phyloP scores from a whole-genome alignment of 129 eudicot genomes.

The Oenanthe sinensis region DNA sequence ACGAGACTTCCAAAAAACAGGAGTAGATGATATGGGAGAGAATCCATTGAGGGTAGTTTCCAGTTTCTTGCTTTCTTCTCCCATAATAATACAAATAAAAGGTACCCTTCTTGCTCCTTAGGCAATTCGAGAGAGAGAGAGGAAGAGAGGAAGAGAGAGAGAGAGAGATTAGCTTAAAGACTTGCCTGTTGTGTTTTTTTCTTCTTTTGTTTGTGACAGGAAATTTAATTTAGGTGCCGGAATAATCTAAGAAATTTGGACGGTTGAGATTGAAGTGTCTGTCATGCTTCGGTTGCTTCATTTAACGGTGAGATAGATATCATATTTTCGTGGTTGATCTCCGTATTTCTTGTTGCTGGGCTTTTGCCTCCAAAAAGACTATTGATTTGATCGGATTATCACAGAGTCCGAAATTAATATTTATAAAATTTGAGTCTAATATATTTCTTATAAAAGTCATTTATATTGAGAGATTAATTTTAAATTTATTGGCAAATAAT shows the following conservation, averaged over 20 bases:
- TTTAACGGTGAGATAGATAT: slow-evolving; percentile 14
- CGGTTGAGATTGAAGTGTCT: slow-evolving; percentile 27
- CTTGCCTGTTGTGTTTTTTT: slow-evolving; percentile 12
- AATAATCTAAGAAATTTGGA: slow-evolving; percentile 18
- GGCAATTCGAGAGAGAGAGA: background rate
- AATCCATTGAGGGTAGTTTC: slow-evolving; percentile 46
- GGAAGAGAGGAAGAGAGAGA: background rate
- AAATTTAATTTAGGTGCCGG: slow-evolving; percentile 16
- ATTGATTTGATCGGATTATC: too few relatives aligned
- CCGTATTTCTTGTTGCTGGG: too few relatives aligned
- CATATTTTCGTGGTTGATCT: background rate
- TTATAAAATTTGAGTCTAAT: too few relatives aligned
- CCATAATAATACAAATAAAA: slow-evolving; percentile 21
- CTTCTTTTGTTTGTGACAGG: slow-evolving; percentile 15
- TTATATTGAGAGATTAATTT: too few relatives aligned
- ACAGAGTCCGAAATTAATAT: too few relatives aligned
- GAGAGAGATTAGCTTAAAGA: background rate
- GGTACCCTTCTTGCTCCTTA: background rate
- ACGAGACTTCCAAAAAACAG: slow-evolving; percentile 85
- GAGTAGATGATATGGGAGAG: slow-evolving; percentile 58
- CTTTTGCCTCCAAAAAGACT: too few relatives aligned
- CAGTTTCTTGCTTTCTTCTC: slow-evolving; percentile 22
- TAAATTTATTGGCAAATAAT: too few relatives aligned
- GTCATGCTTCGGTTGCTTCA: background rate
- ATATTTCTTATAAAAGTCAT: too few relatives aligned